Base-by-base conservation (phyloP, 2,329 filamentous ascomycete genomes). In the Ophiostoma angusticollis region DNA sequence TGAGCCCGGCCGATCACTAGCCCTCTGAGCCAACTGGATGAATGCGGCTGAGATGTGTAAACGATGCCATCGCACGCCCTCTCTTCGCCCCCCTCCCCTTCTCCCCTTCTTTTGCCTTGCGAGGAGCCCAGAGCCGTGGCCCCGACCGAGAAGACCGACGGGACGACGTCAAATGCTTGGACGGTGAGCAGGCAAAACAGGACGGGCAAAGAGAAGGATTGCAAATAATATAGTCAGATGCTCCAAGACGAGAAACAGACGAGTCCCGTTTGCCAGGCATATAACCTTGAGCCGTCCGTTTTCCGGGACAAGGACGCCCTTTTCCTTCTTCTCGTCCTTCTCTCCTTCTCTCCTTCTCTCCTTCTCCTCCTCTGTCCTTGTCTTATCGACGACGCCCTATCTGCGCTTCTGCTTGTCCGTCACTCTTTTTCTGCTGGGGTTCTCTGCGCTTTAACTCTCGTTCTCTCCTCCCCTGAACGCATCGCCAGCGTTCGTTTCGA, bases 1-100 rank as follows among this genome's bases (percentile, higher is more conserved):
- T 32, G 23, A 29, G 25, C 18, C 17, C 34, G 34, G 34, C 34
- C 24, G 25, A n/a, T 16, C 14, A 36, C 29, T 35, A 24, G 32
- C 13, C 36, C 39, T 35, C 24, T 31, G n/a, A n/a, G 37, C 41
- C 37, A 44, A 43, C 42, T 46, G 48, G 47, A 39, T 44, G 46
- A 48, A 45, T 45, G 32, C 37, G 28, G 35, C 16, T 33, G 34
- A n/a, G n/a, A 27, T 27, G 28, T 38, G 32, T 28, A 18, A 24
- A 27, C 29, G 14, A 32, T 32, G 29, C 29, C 41, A 24, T 39
- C 5, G 9, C 13, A 14, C 16, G 12, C 14, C n/a, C 6, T 16
- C 13, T 27, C 33, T 18, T 35, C 16, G 31, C 11, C 9, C 17
- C 13, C 19, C 25, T 39, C 14, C 22, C 22, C 14, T 11, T 24